Conservation (phyloP, 176 grass and related monocot genomes). For the Juncus inflexus region DNA sequence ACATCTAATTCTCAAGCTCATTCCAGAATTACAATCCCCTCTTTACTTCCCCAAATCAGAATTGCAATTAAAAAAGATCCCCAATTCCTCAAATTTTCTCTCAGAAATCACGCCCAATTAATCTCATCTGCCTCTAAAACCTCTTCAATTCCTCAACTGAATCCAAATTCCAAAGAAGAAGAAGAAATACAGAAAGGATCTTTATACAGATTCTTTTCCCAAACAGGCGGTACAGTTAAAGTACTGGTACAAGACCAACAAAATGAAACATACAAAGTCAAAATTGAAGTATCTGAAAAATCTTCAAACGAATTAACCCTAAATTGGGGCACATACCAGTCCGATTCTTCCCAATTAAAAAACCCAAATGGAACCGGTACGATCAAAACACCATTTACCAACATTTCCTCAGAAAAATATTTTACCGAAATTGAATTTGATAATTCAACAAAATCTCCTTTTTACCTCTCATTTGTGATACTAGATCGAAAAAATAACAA, state of each 20-base stretch:
- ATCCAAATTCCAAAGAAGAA: background rate
- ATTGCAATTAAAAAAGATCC: conserved; percentile 9
- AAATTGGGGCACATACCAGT: conserved; percentile 27
- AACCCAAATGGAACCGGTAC: conserved; percentile 14
- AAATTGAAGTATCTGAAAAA: conserved; percentile 26
- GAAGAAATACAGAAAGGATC: conserved; percentile 18
- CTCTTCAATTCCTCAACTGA: conserved; percentile 2
- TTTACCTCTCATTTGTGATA: conserved; percentile 74
- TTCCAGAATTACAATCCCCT: too few relatives aligned
- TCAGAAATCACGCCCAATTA: conserved; percentile 4
- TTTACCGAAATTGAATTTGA: conserved; percentile 38
- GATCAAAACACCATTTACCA: conserved; percentile 12
- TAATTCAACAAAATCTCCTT: conserved; percentile 39
- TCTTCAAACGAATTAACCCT: conserved; percentile 15
- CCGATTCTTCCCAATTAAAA: conserved; percentile 24
- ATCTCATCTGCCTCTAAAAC: conserved; percentile 18
- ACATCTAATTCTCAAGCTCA: background rate
- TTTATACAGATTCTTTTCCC: conserved; percentile 28
- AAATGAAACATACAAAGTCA: conserved; percentile 19
- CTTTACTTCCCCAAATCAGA: conserved; percentile 2
- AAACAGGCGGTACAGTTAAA: conserved; percentile 31
- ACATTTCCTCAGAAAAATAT: conserved; percentile 20
- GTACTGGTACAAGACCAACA: conserved; percentile 24
- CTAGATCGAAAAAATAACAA: conserved; percentile 23
- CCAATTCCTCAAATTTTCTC: conserved; percentile 13